Evolutionary conservation across 2,329 filamentous ascomycete species (phyloP).

Genomic region (Aspergillus sp.): DNA sequence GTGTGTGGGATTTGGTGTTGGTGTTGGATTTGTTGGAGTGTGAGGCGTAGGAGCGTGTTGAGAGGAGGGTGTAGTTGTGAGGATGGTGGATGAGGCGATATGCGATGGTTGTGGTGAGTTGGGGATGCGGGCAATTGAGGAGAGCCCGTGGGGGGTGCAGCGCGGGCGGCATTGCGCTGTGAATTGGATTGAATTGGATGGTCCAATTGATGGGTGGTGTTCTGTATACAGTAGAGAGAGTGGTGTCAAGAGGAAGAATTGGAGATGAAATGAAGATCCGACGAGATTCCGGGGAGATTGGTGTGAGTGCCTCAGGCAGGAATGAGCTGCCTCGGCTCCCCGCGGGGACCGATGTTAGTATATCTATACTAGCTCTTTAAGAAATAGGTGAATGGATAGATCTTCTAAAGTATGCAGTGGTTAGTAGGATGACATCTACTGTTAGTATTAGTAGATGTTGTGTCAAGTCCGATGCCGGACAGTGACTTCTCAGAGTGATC

Average conservation of each 20-base stretch:
- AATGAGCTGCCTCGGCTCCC: no score
- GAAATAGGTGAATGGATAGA: no score
- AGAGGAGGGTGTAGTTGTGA: background rate
- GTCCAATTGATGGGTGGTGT: background rate
- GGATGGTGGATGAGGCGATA: background rate
- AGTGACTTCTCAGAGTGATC: no score
- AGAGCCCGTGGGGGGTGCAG: constrained; percentile 14
- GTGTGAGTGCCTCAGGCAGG: background rate
- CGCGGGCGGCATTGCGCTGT: constrained; percentile 10
- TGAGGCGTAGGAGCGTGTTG: constrained; percentile 10
- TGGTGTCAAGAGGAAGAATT: background rate
- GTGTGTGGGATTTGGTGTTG: constrained; percentile 19
- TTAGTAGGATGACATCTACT: no score
- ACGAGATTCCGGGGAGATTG: no score
- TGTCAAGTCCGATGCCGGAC: no score
- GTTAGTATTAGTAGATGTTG: no score
- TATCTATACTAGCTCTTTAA: no score
- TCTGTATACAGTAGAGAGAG: background rate
- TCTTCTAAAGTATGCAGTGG: no score
- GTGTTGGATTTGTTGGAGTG: constrained; percentile 8
- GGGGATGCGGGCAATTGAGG: constrained; percentile 2
- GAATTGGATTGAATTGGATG: no score
- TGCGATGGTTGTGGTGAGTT: background rate
- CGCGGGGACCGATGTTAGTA: no score
- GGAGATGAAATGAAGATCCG: background rate